These are phyloP conservation scores for Kockiozyma suomiensis DNA, from an alignment of 805 yeast species.

Conservation along the genomic window DNA sequence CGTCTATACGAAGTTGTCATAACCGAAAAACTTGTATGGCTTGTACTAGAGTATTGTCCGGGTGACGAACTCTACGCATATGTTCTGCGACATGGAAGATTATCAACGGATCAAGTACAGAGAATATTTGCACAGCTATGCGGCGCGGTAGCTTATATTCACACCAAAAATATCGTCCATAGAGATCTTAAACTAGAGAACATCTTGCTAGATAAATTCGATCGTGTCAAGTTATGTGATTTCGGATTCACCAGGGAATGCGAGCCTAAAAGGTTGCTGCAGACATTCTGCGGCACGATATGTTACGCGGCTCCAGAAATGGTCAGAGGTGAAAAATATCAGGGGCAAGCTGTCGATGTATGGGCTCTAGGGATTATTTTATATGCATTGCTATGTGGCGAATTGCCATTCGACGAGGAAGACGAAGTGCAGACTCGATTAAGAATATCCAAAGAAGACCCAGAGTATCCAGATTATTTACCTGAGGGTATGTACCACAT, in stretches of 20 bases:
- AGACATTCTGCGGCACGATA: constrained; percentile 90
- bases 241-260: constrained; percentile 92
- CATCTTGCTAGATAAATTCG: constrained; percentile 56
- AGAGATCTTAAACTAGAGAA: constrained; percentile 76
- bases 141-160: constrained; percentile 72
- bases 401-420: constrained; percentile 89
- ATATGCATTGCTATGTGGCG: constrained; percentile 80
- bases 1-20: constrained; percentile 82
- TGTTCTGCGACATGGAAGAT: constrained; percentile 40
- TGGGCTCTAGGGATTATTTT: constrained; percentile 93
- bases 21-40: constrained; percentile 78
- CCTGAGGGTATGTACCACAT: constrained; percentile 40
- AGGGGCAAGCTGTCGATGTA: constrained; percentile 58
- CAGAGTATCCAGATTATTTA: constrained; percentile 54
- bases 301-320: constrained; percentile 98
- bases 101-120: constrained; percentile 48
- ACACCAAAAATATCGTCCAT: constrained; percentile 75
- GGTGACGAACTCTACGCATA: constrained; percentile 49
- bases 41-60: constrained; percentile 91
- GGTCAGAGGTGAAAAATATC: constrained; percentile 63
- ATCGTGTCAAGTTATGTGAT: constrained; percentile 81
- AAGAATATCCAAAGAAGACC: constrained; percentile 67
- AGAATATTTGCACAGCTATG: constrained; percentile 54
- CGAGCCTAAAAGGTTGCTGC: constrained; percentile 57
- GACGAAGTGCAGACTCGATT: constrained; percentile 63